Evolutionary conservation across 75 land plant species (phyloP).

Genomic region (Cryptomeria japonica): DNA sequence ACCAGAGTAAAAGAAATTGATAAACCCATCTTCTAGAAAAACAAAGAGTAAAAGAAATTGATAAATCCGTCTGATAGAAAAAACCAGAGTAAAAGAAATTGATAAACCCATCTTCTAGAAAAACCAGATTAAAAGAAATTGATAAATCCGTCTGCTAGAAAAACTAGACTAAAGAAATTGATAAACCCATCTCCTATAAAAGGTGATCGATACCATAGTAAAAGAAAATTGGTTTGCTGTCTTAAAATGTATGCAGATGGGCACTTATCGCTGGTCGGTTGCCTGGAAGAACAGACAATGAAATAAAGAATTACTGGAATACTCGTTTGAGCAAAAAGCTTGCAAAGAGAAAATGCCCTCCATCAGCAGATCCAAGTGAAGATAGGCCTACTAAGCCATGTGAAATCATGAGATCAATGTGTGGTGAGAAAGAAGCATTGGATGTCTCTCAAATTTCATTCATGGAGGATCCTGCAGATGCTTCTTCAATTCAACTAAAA

Average conservation of each 20-base stretch:
- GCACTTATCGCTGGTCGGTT: not conserved
- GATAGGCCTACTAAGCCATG: not conserved
- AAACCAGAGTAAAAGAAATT: too few species aligned
- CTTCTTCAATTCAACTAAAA: not conserved
- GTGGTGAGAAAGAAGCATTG: not conserved
- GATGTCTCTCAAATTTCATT: not conserved
- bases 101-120: too few species aligned
- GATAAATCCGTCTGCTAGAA: too few species aligned
- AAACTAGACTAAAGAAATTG: too few species aligned
- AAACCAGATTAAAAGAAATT: too few species aligned
- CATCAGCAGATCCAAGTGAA: not conserved
- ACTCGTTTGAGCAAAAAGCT: conserved; percentile 7
- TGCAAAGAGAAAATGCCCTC: not conserved
- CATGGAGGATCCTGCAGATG: not conserved
- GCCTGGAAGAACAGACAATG: conserved; percentile 9
- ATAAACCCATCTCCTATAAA: too few species aligned
- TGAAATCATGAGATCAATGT: not conserved
- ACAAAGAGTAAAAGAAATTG: too few species aligned
- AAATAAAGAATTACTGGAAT: conserved; percentile 10
- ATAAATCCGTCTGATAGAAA: too few species aligned
- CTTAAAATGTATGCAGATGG: conserved; percentile 5
- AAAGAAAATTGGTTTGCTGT: not conserved
- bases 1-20: too few species aligned
- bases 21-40: too few species aligned
- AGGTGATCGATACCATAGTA: not conserved